Conservation (phyloP, 371 early-diverging fungal species). For the Capillidium rhysosporum region DNA sequence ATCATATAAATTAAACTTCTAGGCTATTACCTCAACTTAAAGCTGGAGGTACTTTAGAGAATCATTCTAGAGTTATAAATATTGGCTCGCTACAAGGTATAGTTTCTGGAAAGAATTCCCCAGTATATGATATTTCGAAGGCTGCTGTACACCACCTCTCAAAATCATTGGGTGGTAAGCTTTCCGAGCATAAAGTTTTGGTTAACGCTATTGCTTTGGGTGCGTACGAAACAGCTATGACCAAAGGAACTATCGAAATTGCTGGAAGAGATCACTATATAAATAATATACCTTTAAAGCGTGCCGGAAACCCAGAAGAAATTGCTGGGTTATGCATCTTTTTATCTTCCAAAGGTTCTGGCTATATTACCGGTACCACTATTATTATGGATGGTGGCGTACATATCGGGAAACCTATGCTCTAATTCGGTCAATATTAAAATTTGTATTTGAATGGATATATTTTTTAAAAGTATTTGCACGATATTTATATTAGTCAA, state of each 20-base stretch:
- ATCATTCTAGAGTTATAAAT: slow-evolving; percentile 57
- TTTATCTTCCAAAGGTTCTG: slow-evolving; percentile 46
- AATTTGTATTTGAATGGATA: too few relatives aligned
- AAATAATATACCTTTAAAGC: slow-evolving; percentile 32
- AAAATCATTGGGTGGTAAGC: slow-evolving; percentile 37
- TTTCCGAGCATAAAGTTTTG: slow-evolving; percentile 43
- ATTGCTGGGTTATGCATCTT: slow-evolving; percentile 70
- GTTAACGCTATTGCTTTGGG: slow-evolving; percentile 87
- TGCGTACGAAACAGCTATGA: slow-evolving; percentile 74
- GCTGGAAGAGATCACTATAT: background rate
- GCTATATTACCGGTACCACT: slow-evolving; percentile 61
- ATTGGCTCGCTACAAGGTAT: slow-evolving; percentile 66
- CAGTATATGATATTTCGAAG: slow-evolving; percentile 59
- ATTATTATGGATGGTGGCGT: slow-evolving; percentile 71
- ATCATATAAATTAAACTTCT: background rate
- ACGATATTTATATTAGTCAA: too few relatives aligned
- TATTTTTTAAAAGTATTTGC: too few relatives aligned
- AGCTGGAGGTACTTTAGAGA: slow-evolving; percentile 28
- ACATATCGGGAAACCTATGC: background rate
- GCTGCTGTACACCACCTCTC: slow-evolving; percentile 63
- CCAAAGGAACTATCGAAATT: slow-evolving; percentile 24
- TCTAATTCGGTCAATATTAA: background rate
- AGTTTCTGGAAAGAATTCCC: slow-evolving; percentile 33
- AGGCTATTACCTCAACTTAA: slow-evolving; percentile 54
- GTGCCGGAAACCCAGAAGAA: slow-evolving; percentile 63